Conservation (phyloP, 768 basidiomycete genomes). For the Pleurotus djamor region DNA sequence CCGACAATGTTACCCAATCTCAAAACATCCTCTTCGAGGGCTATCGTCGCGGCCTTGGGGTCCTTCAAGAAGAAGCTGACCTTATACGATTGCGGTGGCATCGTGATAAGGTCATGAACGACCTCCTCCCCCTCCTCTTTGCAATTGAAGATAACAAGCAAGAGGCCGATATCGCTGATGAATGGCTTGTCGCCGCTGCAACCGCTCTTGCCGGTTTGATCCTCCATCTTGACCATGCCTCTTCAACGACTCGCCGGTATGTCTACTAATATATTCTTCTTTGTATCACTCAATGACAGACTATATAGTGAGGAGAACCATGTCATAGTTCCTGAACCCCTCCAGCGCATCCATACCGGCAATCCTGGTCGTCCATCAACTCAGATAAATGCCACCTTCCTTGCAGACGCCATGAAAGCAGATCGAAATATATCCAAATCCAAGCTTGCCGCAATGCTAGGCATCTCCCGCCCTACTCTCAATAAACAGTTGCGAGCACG, state of each 20-base stretch:
- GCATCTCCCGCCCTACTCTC: conserved; percentile 3
- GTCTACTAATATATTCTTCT: background rate
- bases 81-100: background rate
- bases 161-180: background rate
- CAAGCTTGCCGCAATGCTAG: conserved; percentile 2
- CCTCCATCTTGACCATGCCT: background rate
- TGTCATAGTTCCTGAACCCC: background rate
- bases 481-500: background rate
- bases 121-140: background rate
- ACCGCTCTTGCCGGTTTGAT: background rate
- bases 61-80: background rate
- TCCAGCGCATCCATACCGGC: background rate
- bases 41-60: background rate
- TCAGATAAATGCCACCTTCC: background rate
- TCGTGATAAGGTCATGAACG: background rate
- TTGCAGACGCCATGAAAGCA: background rate
- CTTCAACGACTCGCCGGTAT: background rate
- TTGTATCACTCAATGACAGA: background rate
- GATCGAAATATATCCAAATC: background rate
- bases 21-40: background rate
- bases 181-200: background rate
- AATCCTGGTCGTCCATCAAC: conserved; percentile 1
- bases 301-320: background rate
- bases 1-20: background rate
- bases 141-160: background rate